Base-by-base conservation (phyloP, 2,329 filamentous ascomycete genomes). In the Metarhizium robertsii region DNA sequence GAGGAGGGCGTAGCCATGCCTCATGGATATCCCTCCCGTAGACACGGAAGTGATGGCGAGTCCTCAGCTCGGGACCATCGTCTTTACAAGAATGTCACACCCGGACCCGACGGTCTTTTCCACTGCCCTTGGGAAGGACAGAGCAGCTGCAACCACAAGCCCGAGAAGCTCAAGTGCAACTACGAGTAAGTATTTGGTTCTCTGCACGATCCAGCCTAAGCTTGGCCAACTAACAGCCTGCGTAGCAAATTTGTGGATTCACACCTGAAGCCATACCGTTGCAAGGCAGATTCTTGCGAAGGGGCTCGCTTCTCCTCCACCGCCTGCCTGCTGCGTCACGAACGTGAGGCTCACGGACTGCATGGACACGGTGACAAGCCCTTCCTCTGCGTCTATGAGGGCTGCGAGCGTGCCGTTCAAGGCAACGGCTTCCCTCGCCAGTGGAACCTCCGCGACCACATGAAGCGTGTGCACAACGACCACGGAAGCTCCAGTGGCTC, bases 141-240 rank as follows among this genome's bases (percentile, higher is more conserved):
- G 58, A 56, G 74, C 36, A 77, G 69, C 66, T 97, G 92, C 81
- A 88, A 83, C 71, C 92, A 96, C 83, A 88, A 89, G 75, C 84
- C 92, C 45, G 94, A 95, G 67, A 94, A 95, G 77, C 88, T 97
- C 64, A 96, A 96, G 83, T 96, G 92, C 85, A 95, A 96, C 75
- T 97, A 96, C 69, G 92, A 96, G 92, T 95, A 86, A 82, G 90
- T 34, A 7, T 8, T 52, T 42, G n/a, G 32, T 10, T 75, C 29
- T 25, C 29, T 14, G 4, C 13, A 42, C 55, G 52, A 16, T 20
- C 18, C 43, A 40, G 18, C 46, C 20, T 29, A 11, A 34, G 18
- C 18, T 7, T 18, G 20, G 43, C 10, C 13, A 54, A 62, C 67
- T 70, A 59, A 66, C 61, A 46, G 30, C 20, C 53, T 51, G 32